A percentile compares a stretch with the other conserved stretches of the same genome.
Evolutionary conservation across 805 yeast species (phyloP).

Genomic region (Wickerhamiella lipophila): DNA sequence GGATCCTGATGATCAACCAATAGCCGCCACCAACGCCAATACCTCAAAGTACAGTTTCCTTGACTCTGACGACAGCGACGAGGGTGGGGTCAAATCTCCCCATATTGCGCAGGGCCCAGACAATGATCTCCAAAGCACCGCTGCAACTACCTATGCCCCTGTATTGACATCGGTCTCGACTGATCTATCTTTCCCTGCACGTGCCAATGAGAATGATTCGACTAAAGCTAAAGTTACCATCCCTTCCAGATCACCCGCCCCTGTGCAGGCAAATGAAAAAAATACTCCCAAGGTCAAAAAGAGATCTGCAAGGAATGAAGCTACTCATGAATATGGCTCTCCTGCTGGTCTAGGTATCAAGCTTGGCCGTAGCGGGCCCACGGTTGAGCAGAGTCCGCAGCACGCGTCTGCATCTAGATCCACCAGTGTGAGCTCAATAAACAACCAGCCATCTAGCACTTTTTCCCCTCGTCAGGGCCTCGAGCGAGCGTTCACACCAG

Average conservation of each 20-base stretch:
- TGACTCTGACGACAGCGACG: conserved; percentile 5
- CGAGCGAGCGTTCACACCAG: neutral
- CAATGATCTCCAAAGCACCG: too few species aligned
- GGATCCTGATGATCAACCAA: neutral
- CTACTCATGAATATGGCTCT: neutral
- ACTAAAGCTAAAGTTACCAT: neutral
- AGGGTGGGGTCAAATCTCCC: neutral
- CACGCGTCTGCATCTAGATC: neutral
- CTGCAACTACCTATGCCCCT: too few species aligned
- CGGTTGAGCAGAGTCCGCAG: neutral
- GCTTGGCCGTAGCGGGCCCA: neutral
- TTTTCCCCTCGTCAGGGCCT: neutral
- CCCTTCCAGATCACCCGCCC: neutral
- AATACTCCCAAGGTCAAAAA: neutral
- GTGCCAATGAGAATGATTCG: too few species aligned
- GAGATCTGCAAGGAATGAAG: neutral
- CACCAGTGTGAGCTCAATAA: neutral
- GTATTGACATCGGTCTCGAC: too few species aligned
- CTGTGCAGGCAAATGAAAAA: too few species aligned
- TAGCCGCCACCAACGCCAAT: neutral
- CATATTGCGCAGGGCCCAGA: too few species aligned
- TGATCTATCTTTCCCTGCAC: neutral
- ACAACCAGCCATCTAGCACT: neutral
- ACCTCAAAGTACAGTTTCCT: neutral
- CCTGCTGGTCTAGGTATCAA: neutral